Conservation (phyloP, 2,329 filamentous ascomycete genomes). For the Fonsecaea multimorphosa region DNA sequence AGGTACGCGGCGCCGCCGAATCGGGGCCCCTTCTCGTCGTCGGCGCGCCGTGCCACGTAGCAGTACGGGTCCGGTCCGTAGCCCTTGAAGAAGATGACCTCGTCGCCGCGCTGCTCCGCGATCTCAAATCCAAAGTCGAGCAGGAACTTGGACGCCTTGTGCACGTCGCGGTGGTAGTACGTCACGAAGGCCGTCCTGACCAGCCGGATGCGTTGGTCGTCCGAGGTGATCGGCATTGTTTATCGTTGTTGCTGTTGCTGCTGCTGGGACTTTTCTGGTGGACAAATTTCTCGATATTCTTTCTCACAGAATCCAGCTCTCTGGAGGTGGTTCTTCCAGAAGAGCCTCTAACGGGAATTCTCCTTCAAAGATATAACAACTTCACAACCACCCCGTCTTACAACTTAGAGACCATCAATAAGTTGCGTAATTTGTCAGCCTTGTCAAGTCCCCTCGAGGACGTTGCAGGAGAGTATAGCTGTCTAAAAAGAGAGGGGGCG, state of each 20-base stretch:
- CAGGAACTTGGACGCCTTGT: constrained; percentile 33
- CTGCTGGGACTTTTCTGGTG: background rate
- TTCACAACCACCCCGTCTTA: no score
- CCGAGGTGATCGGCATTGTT: constrained; percentile 17
- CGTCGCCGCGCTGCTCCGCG: constrained; percentile 25
- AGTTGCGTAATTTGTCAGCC: background rate
- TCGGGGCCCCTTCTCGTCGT: constrained; percentile 15
- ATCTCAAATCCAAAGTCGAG: constrained; percentile 34
- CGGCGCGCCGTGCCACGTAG: constrained; percentile 27
- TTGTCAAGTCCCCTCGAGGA: background rate
- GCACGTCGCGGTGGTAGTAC: constrained; percentile 37
- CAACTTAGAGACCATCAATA: background rate
- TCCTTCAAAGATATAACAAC: no score
- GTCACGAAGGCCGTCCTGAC: constrained; percentile 35
- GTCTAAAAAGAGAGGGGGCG: background rate
- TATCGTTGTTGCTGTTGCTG: background rate
- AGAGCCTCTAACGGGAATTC: no score
- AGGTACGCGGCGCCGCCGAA: constrained; percentile 33
- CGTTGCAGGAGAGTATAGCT: background rate
- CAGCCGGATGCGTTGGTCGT: constrained; percentile 23
- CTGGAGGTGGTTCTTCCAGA: no score
- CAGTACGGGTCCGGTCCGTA: constrained; percentile 34
- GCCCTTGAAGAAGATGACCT: constrained; percentile 33
- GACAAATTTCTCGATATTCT: background rate
- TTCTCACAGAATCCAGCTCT: no score